These are phyloP conservation scores for Plasmopara viticola DNA, from an alignment of 352 stramenopile genomes.

Conservation along the genomic window DNA sequence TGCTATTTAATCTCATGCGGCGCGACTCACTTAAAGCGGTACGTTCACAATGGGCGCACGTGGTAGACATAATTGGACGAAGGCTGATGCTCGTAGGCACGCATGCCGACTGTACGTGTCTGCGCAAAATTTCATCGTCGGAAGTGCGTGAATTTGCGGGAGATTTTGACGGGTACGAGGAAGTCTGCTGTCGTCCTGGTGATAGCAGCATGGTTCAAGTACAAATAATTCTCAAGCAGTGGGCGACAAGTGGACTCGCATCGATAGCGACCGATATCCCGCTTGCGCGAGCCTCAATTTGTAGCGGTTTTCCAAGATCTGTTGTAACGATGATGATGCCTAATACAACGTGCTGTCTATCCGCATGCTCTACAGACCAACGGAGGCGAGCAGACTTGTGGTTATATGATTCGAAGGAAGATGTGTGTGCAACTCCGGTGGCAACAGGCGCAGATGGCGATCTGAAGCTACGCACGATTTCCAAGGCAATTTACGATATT, in stretches of 20 bases:
- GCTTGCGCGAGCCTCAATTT: constrained; percentile 24
- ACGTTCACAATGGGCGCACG: constrained; percentile 36
- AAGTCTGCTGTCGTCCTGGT: constrained; percentile 32
- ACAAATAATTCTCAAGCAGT: constrained; percentile 20
- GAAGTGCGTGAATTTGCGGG: constrained; percentile 39
- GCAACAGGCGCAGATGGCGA: constrained; percentile 23
- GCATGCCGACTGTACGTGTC: constrained; percentile 32
- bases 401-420: constrained; percentile 63
- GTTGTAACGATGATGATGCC: constrained; percentile 25
- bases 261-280: constrained; percentile 8
- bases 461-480: constrained; percentile 68
- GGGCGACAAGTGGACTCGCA: constrained; percentile 10
- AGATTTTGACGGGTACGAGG: constrained; percentile 54
- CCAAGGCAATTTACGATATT: constrained; percentile 70
- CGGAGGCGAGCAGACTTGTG: constrained; percentile 42
- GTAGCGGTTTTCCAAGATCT: constrained; percentile 19
- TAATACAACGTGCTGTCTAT: constrained; percentile 19
- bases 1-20: constrained; percentile 49
- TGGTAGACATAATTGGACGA: constrained; percentile 15
- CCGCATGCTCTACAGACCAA: constrained; percentile 16
- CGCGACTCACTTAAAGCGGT: constrained; percentile 33
- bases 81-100: constrained; percentile 49
- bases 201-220: constrained; percentile 21
- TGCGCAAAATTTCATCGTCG: constrained; percentile 32
- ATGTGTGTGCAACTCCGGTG: constrained; percentile 14